Evolutionary conservation across 352 stramenopile species (phyloP).

Genomic region (Phytophthora palmivora): DNA sequence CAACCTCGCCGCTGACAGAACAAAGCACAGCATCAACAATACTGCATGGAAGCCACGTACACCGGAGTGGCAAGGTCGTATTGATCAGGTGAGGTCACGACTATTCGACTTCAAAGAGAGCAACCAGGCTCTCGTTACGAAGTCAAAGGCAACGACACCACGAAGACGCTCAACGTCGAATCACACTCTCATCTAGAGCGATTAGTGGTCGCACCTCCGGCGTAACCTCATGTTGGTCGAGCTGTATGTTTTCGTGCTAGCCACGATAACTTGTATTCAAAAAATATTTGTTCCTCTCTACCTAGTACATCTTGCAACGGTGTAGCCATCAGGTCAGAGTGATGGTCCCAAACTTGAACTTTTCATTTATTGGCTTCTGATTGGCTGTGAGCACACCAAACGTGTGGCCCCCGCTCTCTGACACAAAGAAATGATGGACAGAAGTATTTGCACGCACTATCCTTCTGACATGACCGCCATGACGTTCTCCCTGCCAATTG

Average conservation of each 20-base stretch:
- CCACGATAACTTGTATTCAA: slow-evolving; percentile 26
- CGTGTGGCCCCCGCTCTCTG: slow-evolving; percentile 12
- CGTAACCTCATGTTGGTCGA: neutral
- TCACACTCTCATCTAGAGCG: slow-evolving; percentile 5
- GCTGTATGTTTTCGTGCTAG: slow-evolving; percentile 13
- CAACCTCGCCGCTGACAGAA: slow-evolving; percentile 24
- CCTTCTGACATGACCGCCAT: slow-evolving; percentile 22
- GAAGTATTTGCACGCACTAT: slow-evolving; percentile 3
- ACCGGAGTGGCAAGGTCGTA: slow-evolving; percentile 14
- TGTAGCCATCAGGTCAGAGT: slow-evolving; percentile 12
- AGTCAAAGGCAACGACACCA: slow-evolving; percentile 8
- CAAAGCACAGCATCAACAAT: slow-evolving; percentile 9
- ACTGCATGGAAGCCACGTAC: slow-evolving; percentile 13
- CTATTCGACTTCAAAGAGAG: slow-evolving; percentile 26
- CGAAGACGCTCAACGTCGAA: slow-evolving; percentile 15
- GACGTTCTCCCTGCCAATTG: slow-evolving; percentile 16
- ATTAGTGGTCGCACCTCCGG: neutral
- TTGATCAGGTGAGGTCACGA: slow-evolving; percentile 28
- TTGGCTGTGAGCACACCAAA: slow-evolving; percentile 25
- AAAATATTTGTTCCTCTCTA: slow-evolving; percentile 9
- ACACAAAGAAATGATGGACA: slow-evolving; percentile 20
- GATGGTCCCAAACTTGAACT: slow-evolving; percentile 28
- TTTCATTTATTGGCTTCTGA: slow-evolving; percentile 13
- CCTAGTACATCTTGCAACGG: too few relatives aligned
- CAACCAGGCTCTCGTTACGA: slow-evolving; percentile 1